A percentile compares a stretch with the other conserved stretches of the same genome.
phyloP scores from a whole-genome alignment of 306 rosid species.

The Cicer pinnatifidum region DNA sequence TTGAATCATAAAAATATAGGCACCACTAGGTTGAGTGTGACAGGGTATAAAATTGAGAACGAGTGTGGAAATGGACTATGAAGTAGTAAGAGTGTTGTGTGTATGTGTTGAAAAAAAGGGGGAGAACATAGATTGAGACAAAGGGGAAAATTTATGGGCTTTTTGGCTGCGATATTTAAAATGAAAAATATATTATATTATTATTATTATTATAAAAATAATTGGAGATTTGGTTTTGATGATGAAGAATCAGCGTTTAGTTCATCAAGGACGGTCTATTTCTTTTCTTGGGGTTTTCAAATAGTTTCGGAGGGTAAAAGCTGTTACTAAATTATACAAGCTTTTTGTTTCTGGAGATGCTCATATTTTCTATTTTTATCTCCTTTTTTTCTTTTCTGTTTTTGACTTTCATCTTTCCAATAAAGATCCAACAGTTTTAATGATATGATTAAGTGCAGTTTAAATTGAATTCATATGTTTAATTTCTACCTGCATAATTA shows the following conservation, averaged over 20 bases:
- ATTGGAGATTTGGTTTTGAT: conserved; percentile 45
- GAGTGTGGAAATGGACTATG: background rate
- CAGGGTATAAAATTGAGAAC: conserved; percentile 21
- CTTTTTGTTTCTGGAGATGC: no score
- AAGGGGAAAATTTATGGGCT: background rate
- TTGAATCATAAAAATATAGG: conserved; percentile 2
- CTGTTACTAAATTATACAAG: background rate
- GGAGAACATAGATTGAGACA: conserved; percentile 15
- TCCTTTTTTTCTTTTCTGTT: no score
- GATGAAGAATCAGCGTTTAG: conserved; percentile 47
- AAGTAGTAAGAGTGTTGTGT: background rate
- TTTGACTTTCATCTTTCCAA: no score
- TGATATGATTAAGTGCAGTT: no score
- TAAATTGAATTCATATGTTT: no score
- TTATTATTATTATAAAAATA: background rate
- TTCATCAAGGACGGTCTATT: conserved; percentile 50
- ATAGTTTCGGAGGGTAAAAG: conserved; percentile 44
- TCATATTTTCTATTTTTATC: no score
- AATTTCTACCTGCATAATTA: no score
- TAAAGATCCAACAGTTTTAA: no score
- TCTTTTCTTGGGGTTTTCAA: conserved; percentile 53
- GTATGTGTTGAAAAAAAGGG: background rate
- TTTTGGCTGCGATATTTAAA: conserved; percentile 12
- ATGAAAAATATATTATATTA: background rate
- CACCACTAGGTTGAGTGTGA: background rate